Evolutionary conservation across 164 flowering plant genomes (phyloP), one percentile per base, ranked within the genome.

Genomic region (Tetrastigma voinierianum): DNA sequence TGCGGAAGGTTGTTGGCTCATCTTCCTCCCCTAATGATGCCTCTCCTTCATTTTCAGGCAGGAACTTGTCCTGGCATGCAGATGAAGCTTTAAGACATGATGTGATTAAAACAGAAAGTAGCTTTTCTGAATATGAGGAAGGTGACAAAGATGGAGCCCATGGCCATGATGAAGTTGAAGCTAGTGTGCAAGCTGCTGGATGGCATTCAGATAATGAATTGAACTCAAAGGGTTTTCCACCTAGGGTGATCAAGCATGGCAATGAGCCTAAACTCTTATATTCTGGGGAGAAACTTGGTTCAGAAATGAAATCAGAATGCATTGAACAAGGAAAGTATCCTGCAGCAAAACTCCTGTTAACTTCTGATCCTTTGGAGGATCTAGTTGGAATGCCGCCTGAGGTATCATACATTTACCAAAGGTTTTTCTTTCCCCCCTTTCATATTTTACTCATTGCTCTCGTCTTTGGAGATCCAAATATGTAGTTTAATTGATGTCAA

Each of bases 151-250:
- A 76, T 72, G 81, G 62, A 68, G 66, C 43, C 65, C 80, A 57
- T 64, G 73, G 55, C 32, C 78, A 47, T 68, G 80, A 76, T 62
- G 81, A 76, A 55, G 65, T 43, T 40, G 81, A 51, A 49, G 61
- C 78, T 64, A 46, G 46, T 69, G 69, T 43, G 23, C 75, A 74
- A 56, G 74, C 64, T 55, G 81, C 73, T 75, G 93, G 88, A 46
- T 89, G 95, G 90, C 91, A 90, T 77, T 86, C 96, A 48, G 98
- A 95, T 70, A 87, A 78, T 80, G 98, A 89, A 67, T 70, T 90
- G 79, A 80, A 78, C 77, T 80, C 88, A n/a, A 86, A 82, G 72
- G 67, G 79, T 53, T 83, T 65, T 53, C 86, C 90, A 45, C 86
- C 84, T 20, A 73, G 82, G 61, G 84, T 87, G 58, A 72, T 89